Evolutionary conservation across 2,329 filamentous ascomycete species (phyloP).

Genomic region (Remersonia thermophila): DNA sequence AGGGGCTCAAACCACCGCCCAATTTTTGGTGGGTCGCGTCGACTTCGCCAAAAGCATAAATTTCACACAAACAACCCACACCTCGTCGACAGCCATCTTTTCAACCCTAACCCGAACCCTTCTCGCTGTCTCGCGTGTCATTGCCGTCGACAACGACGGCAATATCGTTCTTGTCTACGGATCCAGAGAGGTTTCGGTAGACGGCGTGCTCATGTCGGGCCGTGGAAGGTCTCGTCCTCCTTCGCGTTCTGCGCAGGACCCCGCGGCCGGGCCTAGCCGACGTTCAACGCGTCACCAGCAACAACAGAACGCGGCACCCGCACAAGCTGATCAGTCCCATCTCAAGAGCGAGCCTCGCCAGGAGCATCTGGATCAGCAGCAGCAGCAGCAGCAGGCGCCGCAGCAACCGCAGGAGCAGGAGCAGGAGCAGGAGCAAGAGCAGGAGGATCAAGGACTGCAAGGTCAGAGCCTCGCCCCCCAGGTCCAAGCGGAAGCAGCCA

Average conservation of each 20-base stretch:
- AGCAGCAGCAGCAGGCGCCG: conserved; percentile 3
- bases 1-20: not conserved
- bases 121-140: conserved; percentile 5
- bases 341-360: conserved; percentile 2
- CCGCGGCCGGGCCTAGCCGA: conserved; percentile 11
- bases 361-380: conserved; percentile 1
- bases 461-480: not conserved
- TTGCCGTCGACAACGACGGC: conserved; percentile 1
- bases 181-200: too few species aligned
- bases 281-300: conserved; percentile 16
- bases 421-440: conserved; percentile 1
- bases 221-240: conserved; percentile 14
- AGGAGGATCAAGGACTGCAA: conserved; percentile 3
- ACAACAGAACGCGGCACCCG: conserved; percentile 4
- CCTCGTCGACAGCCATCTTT: not conserved
- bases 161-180: not conserved
- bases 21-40: conserved; percentile 1
- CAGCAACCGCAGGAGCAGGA: conserved; percentile 1
- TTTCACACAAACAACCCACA: conserved; percentile 11
- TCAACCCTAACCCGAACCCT: conserved; percentile 20
- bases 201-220: conserved; percentile 9
- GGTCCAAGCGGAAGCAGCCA: conserved; percentile 1
- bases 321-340: not conserved
- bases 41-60: conserved; percentile 4
- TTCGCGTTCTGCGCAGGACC: conserved; percentile 9